Conservation (phyloP, 441 rosid species). For the Theobroma grandiflorum region DNA sequence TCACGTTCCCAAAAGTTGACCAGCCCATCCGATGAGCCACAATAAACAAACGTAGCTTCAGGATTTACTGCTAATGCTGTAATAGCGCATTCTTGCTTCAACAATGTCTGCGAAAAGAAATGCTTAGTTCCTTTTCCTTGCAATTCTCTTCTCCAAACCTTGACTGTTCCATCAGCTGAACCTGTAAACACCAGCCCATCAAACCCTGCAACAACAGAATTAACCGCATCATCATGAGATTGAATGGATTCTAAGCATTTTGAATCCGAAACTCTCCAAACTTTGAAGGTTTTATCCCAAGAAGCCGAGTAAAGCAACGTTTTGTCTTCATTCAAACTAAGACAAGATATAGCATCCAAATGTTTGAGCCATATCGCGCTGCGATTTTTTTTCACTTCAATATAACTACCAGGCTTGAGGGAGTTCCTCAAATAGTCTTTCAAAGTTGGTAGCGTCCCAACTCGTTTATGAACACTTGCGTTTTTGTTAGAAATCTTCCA, state of each 20-base stretch:
- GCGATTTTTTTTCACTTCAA: slow-evolving; percentile 54
- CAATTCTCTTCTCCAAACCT: slow-evolving; percentile 87
- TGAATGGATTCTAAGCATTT: slow-evolving; percentile 77
- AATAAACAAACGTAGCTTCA: slow-evolving; percentile 63
- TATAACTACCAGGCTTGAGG: slow-evolving; percentile 62
- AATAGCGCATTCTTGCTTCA: slow-evolving; percentile 86
- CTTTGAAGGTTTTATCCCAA: slow-evolving; percentile 90
- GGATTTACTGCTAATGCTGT: slow-evolving; percentile 71
- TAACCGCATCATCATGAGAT: slow-evolving; percentile 89
- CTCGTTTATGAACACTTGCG: slow-evolving; percentile 51
- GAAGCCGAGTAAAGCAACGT: slow-evolving; percentile 73
- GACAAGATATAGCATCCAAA: slow-evolving; percentile 80
- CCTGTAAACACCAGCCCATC: slow-evolving; percentile 91
- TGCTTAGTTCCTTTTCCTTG: slow-evolving; percentile 92
- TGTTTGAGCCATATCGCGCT: slow-evolving; percentile 65
- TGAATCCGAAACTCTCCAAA: slow-evolving; percentile 72
- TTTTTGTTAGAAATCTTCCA: slow-evolving; percentile 72
- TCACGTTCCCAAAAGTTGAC: slow-evolving; percentile 86
- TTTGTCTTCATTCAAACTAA: slow-evolving; percentile 73
- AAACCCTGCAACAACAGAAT: slow-evolving; percentile 68
- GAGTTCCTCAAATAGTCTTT: slow-evolving; percentile 64
- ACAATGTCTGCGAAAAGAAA: slow-evolving; percentile 74
- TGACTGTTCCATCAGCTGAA: slow-evolving; percentile 87
- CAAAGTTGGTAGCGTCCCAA: slow-evolving; percentile 71
- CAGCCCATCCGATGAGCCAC: slow-evolving; percentile 91